Base-by-base conservation (phyloP, 179 eudicot genomes). In the Drosera spatulata region DNA sequence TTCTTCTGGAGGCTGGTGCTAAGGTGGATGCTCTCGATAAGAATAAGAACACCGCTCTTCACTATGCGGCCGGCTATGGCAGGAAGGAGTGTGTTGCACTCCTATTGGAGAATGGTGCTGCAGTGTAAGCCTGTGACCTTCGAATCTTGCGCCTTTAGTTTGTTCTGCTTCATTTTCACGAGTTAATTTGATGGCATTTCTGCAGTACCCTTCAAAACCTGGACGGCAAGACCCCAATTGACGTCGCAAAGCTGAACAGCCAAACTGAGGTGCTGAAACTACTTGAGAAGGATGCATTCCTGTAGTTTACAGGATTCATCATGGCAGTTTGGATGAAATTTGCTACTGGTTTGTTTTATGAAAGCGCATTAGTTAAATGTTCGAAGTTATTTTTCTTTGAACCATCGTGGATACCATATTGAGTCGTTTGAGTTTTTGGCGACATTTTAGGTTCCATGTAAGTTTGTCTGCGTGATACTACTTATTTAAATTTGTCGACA, bases 51-150 rank as follows among this genome's bases (percentile, higher is more conserved):
- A 94, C 97, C 12, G 95, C 99, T 10, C 99, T 94, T 62, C 99
- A 94, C 69, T 94, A 90, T 79, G 97, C 99, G 38, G 97, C 97
- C 69, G 99, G 99, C 45, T 94, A 94, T 61, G 99, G 99, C 52
- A 86, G 91, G 74, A 90, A 94, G 72, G 99, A 94, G 38, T 90
- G 99, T 66, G 99, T 94, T 3, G 85, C 95, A n/a, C 96, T 94
- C 65, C 87, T 94, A 41, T 70, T 94, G 14, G 83, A 94, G 56
- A 86, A 83, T 58, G 99, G 97, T 5, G 99, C 99, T 59, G 91
- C 99, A 61, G 99, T 90, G 99, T 90, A 85, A 83, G 94, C 65
- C 14, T 37, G 46, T 55, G 11, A 3, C 37, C 51, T 53, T 49
- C 6, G 59, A 37, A 38, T 54, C 22, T 7, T 13, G 5, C 46